These are phyloP conservation scores for Tricholoma bakamatsutake DNA, from an alignment of 768 basidiomycete species.

Conservation along the genomic window DNA sequence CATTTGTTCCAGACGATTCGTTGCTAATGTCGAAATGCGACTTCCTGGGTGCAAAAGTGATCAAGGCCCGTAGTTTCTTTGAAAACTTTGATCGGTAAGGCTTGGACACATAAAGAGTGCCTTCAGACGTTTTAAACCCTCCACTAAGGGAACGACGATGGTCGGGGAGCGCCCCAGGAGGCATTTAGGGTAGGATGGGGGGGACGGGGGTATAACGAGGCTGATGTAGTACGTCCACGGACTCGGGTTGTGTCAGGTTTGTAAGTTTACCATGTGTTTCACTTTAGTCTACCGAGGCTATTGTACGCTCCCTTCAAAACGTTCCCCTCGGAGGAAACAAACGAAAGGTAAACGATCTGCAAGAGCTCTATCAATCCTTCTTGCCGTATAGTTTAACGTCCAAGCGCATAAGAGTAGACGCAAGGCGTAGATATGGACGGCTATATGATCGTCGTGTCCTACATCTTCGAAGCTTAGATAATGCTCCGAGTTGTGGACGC, in stretches of 20 bases:
- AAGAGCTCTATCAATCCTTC: constrained; percentile 29
- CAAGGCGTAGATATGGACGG: constrained; percentile 62
- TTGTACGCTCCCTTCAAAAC: constrained; percentile 45
- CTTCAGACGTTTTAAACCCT: constrained; percentile 49
- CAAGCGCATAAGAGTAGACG: constrained; percentile 37
- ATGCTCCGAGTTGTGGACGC: neutral
- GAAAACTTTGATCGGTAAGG: constrained; percentile 68
- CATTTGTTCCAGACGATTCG: constrained; percentile 65
- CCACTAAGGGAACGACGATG: constrained; percentile 28
- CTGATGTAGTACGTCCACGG: neutral
- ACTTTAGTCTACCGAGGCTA: neutral
- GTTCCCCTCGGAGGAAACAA: constrained; percentile 28
- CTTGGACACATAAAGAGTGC: constrained; percentile 70
- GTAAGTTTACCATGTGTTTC: neutral
- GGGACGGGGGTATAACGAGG: neutral
- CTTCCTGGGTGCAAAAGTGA: constrained; percentile 83
- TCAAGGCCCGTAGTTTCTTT: constrained; percentile 74
- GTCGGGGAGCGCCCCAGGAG: neutral
- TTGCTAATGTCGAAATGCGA: constrained; percentile 84
- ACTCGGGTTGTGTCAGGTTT: neutral
- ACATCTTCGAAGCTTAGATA: too few species aligned
- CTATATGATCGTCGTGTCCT: too few species aligned
- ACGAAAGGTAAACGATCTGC: constrained; percentile 55
- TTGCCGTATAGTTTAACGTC: constrained; percentile 72
- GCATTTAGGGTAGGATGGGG: constrained; percentile 3